Percentiles rank a stretch among this genome's conserved stretches.
These are phyloP conservation scores for Salix dunnii DNA, from an alignment of 345 rosid species.

Conservation along the genomic window DNA sequence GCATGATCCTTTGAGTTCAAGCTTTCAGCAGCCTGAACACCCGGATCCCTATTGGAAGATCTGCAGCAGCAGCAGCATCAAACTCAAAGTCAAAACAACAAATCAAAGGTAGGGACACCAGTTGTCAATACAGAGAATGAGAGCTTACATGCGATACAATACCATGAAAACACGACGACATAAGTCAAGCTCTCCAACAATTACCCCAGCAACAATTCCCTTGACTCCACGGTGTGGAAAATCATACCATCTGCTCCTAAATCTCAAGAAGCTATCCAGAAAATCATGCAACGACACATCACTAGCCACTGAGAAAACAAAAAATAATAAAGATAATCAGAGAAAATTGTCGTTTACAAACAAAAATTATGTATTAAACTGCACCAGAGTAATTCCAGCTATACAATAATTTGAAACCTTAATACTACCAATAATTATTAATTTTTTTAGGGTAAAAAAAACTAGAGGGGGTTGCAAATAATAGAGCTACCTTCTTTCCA, in stretches of 20 bases:
- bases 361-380: too few relatives aligned
- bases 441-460: not conserved
- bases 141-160: conserved; percentile 81
- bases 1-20: conserved; percentile 70
- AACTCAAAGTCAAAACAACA: not conserved
- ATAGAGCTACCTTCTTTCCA: conserved; percentile 71
- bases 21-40: conserved; percentile 64
- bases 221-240: conserved; percentile 83
- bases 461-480: not conserved
- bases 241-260: conserved; percentile 95
- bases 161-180: conserved; percentile 84
- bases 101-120: not conserved
- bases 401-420: not conserved
- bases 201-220: conserved; percentile 77
- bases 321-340: not conserved
- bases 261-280: conserved; percentile 76
- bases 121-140: not conserved
- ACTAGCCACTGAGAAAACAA: conserved; percentile 52
- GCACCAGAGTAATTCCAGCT: not conserved
- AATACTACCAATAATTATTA: not conserved
- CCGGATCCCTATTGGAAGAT: conserved; percentile 86
- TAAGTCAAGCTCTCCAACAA: conserved; percentile 78
- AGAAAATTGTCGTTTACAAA: too few relatives aligned
- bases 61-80: conserved; percentile 30
- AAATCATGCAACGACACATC: conserved; percentile 72